phyloP scores from a whole-genome alignment of 139 green algal genomes.

The Coelastrella sp. region DNA sequence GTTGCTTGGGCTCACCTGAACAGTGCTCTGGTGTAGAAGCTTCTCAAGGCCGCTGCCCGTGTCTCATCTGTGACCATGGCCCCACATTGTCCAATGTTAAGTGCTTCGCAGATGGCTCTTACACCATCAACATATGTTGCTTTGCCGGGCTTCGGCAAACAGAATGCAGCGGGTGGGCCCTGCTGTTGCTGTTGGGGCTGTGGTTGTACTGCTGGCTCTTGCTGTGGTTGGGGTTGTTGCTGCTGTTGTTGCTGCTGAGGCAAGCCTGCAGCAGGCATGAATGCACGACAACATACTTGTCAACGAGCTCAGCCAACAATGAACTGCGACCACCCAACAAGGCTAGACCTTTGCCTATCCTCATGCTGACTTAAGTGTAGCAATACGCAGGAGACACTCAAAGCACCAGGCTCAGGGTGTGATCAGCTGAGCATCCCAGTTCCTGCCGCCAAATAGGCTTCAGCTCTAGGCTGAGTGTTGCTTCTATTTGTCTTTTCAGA shows the following conservation, averaged over 20 bases:
- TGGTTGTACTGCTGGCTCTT: neutral
- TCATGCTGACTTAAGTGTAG: too few species aligned
- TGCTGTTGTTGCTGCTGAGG: neutral
- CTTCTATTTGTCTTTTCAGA: too few species aligned
- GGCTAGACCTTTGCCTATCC: too few species aligned
- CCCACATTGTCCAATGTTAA: neutral
- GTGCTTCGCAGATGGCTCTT: slow-evolving; percentile 6
- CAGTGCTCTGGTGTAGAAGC: neutral
- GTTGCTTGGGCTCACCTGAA: slow-evolving; percentile 28
- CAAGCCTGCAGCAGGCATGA: neutral
- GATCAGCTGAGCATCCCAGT: too few species aligned
- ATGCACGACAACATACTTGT: neutral
- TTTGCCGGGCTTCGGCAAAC: neutral
- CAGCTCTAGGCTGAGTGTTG: too few species aligned
- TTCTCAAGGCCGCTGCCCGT: neutral
- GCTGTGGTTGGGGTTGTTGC: neutral
- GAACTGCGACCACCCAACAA: too few species aligned
- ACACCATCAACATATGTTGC: slow-evolving; percentile 20
- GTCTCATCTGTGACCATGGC: slow-evolving; percentile 25
- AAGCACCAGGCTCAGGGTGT: too few species aligned
- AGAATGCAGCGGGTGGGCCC: neutral
- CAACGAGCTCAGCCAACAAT: too few species aligned
- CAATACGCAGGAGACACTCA: too few species aligned
- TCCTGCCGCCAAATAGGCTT: too few species aligned
- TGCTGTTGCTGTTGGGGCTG: slow-evolving; percentile 16